Evolutionary conservation across 1,284 basidiomycete genomes (phyloP).

Genomic region (Puccinia coronata): DNA sequence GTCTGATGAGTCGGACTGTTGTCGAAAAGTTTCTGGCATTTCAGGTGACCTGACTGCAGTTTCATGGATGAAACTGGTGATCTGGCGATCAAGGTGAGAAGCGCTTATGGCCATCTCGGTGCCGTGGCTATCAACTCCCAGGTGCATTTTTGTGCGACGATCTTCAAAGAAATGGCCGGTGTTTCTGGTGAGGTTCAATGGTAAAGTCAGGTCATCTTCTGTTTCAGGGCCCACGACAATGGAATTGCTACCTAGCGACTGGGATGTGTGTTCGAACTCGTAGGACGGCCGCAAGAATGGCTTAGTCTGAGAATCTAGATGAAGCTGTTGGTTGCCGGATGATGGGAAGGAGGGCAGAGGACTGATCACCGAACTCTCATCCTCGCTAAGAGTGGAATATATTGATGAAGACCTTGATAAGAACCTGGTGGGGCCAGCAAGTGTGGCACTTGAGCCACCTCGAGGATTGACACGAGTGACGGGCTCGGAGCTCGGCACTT

Average conservation of each 20-base stretch:
- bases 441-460: neutral
- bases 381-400: neutral
- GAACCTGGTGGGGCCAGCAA: slow-evolving; percentile 10
- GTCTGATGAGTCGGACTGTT: neutral
- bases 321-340: slow-evolving; percentile 5
- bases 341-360: neutral
- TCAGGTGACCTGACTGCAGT: neutral
- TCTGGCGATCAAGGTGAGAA: slow-evolving; percentile 37
- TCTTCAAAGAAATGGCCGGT: neutral
- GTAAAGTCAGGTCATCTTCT: slow-evolving; percentile 21
- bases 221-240: neutral
- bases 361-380: slow-evolving; percentile 7
- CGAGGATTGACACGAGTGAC: slow-evolving; percentile 1
- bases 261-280: neutral
- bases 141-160: neutral
- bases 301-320: neutral
- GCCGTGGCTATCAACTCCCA: neutral
- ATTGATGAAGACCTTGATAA: slow-evolving; percentile 12
- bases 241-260: neutral
- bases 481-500: slow-evolving; percentile 21
- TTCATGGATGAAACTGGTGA: slow-evolving; percentile 34
- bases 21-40: neutral
- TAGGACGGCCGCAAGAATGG: neutral
- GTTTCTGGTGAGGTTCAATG: slow-evolving; percentile 6
- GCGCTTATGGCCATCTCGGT: slow-evolving; percentile 29